Conservation (phyloP, 1,139 yeast genomes). For the Nadsonia starkeyi-henricii region DNA sequence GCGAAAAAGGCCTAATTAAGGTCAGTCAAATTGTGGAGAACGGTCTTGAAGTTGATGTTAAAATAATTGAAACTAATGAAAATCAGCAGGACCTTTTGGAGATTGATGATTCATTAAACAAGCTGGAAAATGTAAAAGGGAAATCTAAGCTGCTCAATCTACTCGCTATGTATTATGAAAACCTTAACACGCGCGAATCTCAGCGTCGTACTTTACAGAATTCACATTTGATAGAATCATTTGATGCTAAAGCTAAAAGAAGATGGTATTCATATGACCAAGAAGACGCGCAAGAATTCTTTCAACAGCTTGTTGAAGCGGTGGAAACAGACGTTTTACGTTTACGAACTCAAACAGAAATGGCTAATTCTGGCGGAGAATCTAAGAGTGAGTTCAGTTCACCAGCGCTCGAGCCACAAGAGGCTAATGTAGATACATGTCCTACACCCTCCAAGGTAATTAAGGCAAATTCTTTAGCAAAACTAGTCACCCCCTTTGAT, state of each 20-base stretch:
- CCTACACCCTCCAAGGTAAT: background rate
- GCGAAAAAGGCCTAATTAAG: background rate
- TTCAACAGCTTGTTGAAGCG: constrained; percentile 62
- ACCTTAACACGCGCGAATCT: background rate
- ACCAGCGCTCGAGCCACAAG: background rate
- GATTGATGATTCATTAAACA: constrained; percentile 4
- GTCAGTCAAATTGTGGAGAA: background rate
- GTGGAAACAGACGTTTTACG: constrained; percentile 44
- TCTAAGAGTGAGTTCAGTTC: background rate
- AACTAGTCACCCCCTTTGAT: background rate
- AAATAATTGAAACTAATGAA: background rate
- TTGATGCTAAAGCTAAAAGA: constrained; percentile 14
- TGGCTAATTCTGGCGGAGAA: background rate
- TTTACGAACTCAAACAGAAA: background rate
- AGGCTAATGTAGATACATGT: background rate
- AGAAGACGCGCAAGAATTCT: constrained; percentile 91
- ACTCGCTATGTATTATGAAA: background rate
- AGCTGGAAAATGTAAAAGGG: background rate
- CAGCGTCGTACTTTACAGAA: background rate
- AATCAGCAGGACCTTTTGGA: background rate
- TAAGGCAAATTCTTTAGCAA: background rate
- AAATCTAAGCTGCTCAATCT: constrained; percentile 2
- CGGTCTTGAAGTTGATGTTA: background rate
- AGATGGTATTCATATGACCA: constrained; percentile 74
- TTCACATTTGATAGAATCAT: background rate